Base-by-base conservation (phyloP, 768 basidiomycete species). In the Mycena rebaudengoi region DNA sequence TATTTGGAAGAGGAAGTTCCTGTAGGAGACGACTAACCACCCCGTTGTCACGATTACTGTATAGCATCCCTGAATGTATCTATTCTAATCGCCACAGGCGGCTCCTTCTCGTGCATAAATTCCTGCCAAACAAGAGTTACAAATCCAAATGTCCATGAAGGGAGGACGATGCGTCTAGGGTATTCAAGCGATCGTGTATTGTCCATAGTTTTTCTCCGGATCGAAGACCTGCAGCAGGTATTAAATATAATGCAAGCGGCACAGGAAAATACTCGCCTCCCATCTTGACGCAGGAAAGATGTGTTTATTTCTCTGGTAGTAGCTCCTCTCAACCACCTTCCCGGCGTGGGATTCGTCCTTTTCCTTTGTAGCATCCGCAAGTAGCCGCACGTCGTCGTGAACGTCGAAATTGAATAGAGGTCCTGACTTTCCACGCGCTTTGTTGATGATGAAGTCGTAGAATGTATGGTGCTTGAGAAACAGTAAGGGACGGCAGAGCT, bases 331-430 rank as follows among this genome's bases (percentile, higher is more conserved):
- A 7, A 98, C 96, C 11, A 99, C 98, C 74, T 99, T 99, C 3
- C 98, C 98, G 0, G 98, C 98, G 73, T 99, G 98, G 18, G 94
- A 96, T 76, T 99, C 98, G 69, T 99, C 96, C 78, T 99, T 99
- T 78, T 99, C 98, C 68, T 91, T 87, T 1, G 96, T 95, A 3
- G 97, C 98, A 72, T 99, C 98, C 23, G 94, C 91, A 21, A 98
- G 83, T 66, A 99, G 77, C 18, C 98, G 92, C 5, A 99, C 94
- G 74, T 99, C 98, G 73, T 99, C 98, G 75, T 99, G 98, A 7
- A 99, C 98, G 76, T 99, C 98, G 72, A 99, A 99, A 76, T 92
- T 98, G 81, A 99, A 99, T 57, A 99, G 79, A 6, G 98, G 98
- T 0, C 98, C 98, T 0, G 96, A 98, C 77, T 99, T 99, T 26